Conservation (phyloP, 306 rosid genomes). For the Benincasa hispida region DNA sequence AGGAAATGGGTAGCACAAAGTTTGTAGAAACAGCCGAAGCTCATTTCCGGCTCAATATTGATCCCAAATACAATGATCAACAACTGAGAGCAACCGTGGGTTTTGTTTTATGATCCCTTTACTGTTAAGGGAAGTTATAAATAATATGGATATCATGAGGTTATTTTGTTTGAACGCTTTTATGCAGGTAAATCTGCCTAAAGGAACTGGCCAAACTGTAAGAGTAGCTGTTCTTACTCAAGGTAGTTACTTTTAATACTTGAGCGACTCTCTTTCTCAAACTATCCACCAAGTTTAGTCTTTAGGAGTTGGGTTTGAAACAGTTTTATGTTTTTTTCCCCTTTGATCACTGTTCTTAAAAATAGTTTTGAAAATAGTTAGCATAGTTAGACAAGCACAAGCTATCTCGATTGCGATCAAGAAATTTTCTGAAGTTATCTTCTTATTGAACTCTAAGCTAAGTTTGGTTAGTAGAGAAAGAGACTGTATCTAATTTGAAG, state of each 20-base stretch:
- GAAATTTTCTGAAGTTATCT: background rate
- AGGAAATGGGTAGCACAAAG: slow-evolving; percentile 54
- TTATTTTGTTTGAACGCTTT: background rate
- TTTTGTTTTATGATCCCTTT: slow-evolving; percentile 9
- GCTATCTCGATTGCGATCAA: background rate
- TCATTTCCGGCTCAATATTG: slow-evolving; percentile 96
- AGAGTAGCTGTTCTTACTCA: slow-evolving; percentile 97
- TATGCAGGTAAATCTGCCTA: slow-evolving; percentile 77
- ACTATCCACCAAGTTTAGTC: background rate
- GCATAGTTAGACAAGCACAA: background rate
- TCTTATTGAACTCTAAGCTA: background rate
- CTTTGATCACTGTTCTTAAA: background rate
- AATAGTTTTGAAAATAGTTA: background rate
- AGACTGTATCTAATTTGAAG: background rate
- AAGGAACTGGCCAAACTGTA: slow-evolving; percentile 91
- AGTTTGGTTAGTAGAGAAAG: background rate
- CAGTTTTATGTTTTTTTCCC: background rate
- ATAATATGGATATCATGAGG: background rate
- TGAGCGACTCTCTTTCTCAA: background rate
- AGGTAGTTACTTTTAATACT: slow-evolving; percentile 27
- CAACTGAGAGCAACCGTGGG: slow-evolving; percentile 96
- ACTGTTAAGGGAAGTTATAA: background rate
- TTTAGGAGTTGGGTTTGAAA: background rate
- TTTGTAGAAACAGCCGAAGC: slow-evolving; percentile 91
- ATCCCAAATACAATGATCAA: slow-evolving; percentile 95